Base-by-base conservation (phyloP, 805 yeast species). In the Suhomyces emberorum region DNA sequence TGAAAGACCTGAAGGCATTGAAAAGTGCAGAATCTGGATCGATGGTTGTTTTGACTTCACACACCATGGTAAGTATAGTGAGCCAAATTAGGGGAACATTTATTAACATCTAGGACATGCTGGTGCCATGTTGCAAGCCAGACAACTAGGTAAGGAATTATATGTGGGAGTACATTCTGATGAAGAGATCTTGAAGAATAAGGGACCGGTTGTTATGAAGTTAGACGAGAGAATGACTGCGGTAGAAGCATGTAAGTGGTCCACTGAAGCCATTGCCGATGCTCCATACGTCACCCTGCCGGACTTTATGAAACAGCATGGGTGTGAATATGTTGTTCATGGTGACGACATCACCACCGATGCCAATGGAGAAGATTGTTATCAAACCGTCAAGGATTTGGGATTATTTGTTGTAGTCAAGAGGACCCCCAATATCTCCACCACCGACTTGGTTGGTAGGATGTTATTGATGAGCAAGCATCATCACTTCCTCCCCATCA, bases 31-130 rank as follows among this genome's bases (percentile, higher is more conserved):
- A 34, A 83, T 91, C 41, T 93, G 98, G 98, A 79, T 93, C 19
- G 98, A 93, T 59, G 98, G 98, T 0, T 93, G 98, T 57, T 93
- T 93, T 63, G 98, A 93, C 60, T 93, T 93, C 64, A 87, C 95
- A 28, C 98, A 93, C 58, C 98, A 93, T 54, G 98, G 95, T 59
- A 61, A 38, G 76, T 64, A 30, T 25, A 9, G 15, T 19, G n/a
- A n/a, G n/a, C n/a, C n/a, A n/a, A n/a, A n/a, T n/a, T n/a, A n/a
- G n/a, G n/a, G n/a, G n/a, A n/a, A n/a, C n/a, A n/a, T n/a, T n/a
- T n/a, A n/a, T 9, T 20, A 20, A 20, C 23, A 7, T 18, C 9
- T 28, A 64, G 70, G 72, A 36, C 98, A 93, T 52, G 95, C 97
- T 3, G 97, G 97, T 20, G 98, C 98, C 15, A 80, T 93, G 76